Evolutionary conservation across 2,329 filamentous ascomycete genomes (phyloP).

Genomic region (Colletotrichum filicis): DNA sequence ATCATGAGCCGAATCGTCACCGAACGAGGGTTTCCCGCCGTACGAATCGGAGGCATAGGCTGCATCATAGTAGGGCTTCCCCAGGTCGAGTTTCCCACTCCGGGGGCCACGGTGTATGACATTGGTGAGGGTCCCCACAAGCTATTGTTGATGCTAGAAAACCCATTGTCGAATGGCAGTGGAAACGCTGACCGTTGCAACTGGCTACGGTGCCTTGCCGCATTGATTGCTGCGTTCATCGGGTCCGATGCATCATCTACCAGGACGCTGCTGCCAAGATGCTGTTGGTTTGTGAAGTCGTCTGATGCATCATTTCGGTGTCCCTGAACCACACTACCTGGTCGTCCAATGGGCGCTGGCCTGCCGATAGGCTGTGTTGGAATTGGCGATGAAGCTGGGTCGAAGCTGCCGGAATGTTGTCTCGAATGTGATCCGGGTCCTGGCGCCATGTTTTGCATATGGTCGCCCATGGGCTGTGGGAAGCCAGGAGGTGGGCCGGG

Average conservation of each 20-base stretch:
- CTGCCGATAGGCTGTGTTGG: constrained; percentile 80
- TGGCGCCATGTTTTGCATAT: constrained; percentile 52
- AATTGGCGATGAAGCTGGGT: constrained; percentile 57
- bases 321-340: constrained; percentile 75
- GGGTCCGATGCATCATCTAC: constrained; percentile 78
- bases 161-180: constrained; percentile 53
- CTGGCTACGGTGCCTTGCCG: constrained; percentile 55
- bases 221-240: constrained; percentile 43
- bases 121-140: constrained; percentile 52
- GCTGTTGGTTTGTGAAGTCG: constrained; percentile 81
- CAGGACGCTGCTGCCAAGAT: constrained; percentile 90
- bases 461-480: constrained; percentile 54
- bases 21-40: constrained; percentile 27
- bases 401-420: constrained; percentile 78
- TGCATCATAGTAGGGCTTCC: constrained; percentile 36
- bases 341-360: constrained; percentile 88
- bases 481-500: constrained; percentile 66
- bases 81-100: constrained; percentile 55
- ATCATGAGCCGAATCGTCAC: constrained; percentile 79
- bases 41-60: constrained; percentile 29
- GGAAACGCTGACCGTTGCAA: constrained; percentile 59
- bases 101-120: constrained; percentile 55
- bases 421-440: constrained; percentile 72
- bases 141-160: constrained; percentile 48
- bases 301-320: constrained; percentile 65